These are phyloP conservation scores for Cladosporium oxysporum DNA, from an alignment of 2,329 filamentous ascomycete species.

Conservation along the genomic window DNA sequence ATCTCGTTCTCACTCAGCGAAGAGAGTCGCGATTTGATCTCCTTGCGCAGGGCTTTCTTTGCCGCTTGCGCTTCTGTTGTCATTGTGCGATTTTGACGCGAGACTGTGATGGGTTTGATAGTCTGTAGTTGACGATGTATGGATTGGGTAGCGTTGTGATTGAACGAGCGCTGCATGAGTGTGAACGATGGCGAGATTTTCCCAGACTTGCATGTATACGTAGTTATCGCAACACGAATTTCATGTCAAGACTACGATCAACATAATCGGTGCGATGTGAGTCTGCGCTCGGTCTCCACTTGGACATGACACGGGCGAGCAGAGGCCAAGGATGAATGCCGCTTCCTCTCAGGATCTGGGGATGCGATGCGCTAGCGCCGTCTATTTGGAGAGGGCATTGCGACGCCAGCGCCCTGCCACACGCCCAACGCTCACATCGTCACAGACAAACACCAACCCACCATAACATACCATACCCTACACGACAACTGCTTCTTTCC, in stretches of 20 bases:
- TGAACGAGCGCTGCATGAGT: conserved; percentile 2
- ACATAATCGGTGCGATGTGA: neutral
- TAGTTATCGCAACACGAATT: neutral
- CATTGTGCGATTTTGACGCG: neutral
- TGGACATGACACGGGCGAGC: neutral
- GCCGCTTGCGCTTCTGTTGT: conserved; percentile 41
- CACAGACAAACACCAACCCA: conserved; percentile 1
- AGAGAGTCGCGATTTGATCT: conserved; percentile 68
- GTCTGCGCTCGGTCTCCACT: conserved; percentile 8
- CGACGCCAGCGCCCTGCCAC: conserved; percentile 4
- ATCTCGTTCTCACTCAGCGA: conserved; percentile 63
- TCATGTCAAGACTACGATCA: neutral
- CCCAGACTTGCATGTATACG: neutral
- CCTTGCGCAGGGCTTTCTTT: conserved; percentile 73
- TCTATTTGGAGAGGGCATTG: neutral
- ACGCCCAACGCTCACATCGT: neutral
- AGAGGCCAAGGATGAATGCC: neutral
- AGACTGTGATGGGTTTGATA: neutral
- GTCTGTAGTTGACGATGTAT: neutral
- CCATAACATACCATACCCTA: neutral
- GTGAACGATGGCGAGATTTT: neutral
- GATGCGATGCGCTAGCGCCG: conserved; percentile 1
- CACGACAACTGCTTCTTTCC: neutral
- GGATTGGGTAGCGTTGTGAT: neutral
- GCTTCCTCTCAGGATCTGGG: conserved; percentile 4